Evolutionary conservation across 176 grass and related monocot species (phyloP).

Genomic region (Carex kokanica): DNA sequence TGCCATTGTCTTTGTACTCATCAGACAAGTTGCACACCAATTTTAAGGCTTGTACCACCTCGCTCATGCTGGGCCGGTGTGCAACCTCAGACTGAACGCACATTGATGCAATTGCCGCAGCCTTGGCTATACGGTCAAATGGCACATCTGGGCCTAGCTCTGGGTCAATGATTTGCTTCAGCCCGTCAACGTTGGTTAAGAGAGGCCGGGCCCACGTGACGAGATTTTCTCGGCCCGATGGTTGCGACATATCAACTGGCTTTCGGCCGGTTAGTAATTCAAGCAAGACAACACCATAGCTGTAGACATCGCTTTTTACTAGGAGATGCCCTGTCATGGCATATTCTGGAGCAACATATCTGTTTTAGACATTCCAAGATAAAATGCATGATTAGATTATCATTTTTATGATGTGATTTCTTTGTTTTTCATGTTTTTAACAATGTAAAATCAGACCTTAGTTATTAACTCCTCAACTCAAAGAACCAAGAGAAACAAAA

Average conservation of each 20-base stretch:
- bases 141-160: slow-evolving; percentile 48
- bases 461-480: too few relatives aligned
- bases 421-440: too few relatives aligned
- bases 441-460: too few relatives aligned
- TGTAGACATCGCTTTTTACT: slow-evolving; percentile 97
- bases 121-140: slow-evolving; percentile 78
- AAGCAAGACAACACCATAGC: slow-evolving; percentile 94
- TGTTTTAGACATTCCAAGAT: not conserved
- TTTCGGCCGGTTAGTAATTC: slow-evolving; percentile 96
- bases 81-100: slow-evolving; percentile 93
- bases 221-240: slow-evolving; percentile 82
- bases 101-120: slow-evolving; percentile 89
- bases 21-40: slow-evolving; percentile 76
- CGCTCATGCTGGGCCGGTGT: slow-evolving; percentile 90
- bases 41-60: slow-evolving; percentile 94
- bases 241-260: slow-evolving; percentile 77
- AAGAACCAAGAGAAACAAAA: not conserved
- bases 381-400: not conserved
- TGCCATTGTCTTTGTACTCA: slow-evolving; percentile 46
- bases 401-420: slow-evolving; percentile 1
- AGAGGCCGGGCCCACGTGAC: slow-evolving; percentile 91
- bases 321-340: slow-evolving; percentile 98
- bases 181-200: slow-evolving; percentile 62
- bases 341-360: slow-evolving; percentile 94
- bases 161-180: slow-evolving; percentile 64